These are phyloP conservation scores for Naganishia friedmannii DNA, from an alignment of 768 basidiomycete species.

Conservation along the genomic window DNA sequence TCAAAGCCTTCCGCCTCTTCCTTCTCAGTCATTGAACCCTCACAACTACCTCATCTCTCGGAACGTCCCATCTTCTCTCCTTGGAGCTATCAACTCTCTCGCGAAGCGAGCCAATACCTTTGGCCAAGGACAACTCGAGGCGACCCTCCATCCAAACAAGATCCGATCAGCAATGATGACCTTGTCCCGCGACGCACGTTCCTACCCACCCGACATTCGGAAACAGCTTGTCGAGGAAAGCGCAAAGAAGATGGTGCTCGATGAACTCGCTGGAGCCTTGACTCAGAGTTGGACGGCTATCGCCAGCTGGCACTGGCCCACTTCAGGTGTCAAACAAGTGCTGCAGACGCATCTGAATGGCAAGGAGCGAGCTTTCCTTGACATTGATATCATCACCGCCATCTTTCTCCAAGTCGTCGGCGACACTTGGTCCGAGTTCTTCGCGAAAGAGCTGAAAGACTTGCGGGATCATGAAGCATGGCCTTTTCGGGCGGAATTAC, in stretches of 20 bases:
- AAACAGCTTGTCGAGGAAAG: conserved; percentile 24
- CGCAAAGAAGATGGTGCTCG: conserved; percentile 10
- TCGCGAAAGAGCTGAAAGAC: not conserved
- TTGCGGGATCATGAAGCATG: conserved; percentile 13
- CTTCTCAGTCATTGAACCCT: not conserved
- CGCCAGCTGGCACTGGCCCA: conserved; percentile 16
- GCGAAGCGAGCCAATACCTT: conserved; percentile 14
- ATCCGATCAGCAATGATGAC: conserved; percentile 9
- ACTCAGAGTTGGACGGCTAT: conserved; percentile 4
- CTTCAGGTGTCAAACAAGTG: not conserved
- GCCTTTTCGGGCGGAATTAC: conserved; percentile 5
- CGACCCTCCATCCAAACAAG: conserved; percentile 4
- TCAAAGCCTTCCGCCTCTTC: not conserved
- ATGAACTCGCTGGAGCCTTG: conserved; percentile 14
- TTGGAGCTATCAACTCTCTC: not conserved
- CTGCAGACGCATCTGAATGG: conserved; percentile 24
- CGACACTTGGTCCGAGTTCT: conserved; percentile 14
- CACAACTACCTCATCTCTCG: conserved; percentile 8
- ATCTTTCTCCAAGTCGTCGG: conserved; percentile 23
- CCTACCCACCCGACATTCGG: conserved; percentile 1
- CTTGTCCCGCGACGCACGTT: conserved; percentile 10
- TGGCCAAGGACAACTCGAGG: conserved; percentile 13
- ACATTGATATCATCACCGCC: conserved; percentile 12
- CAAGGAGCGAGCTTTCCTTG: conserved; percentile 16
- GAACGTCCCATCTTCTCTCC: not conserved